These are phyloP conservation scores for Saturnispora gosingensis DNA, from an alignment of 805 yeast genomes.

Conservation along the genomic window DNA sequence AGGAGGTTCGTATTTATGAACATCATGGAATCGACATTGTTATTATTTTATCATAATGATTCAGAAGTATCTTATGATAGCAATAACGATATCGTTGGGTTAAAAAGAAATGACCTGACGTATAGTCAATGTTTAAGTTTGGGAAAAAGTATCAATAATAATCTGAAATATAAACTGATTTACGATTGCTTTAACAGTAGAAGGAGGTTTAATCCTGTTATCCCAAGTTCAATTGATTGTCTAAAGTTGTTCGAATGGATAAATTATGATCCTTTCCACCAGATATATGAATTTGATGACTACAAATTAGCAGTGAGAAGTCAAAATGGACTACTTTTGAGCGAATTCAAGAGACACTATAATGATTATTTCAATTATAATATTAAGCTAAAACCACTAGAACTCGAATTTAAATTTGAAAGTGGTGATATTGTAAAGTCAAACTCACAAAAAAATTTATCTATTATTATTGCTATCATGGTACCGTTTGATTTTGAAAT, in stretches of 20 bases:
- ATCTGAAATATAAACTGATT: neutral
- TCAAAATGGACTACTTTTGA: neutral
- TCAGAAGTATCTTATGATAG: neutral
- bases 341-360: neutral
- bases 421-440: conserved; percentile 3
- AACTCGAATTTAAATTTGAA: neutral
- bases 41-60: neutral
- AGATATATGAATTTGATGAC: neutral
- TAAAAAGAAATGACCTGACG: neutral
- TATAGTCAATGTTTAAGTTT: neutral
- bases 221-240: neutral
- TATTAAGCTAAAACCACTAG: neutral
- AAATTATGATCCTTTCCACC: neutral
- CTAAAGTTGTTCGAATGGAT: neutral
- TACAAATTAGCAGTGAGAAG: neutral
- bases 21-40: neutral
- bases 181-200: neutral
- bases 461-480: neutral
- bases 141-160: neutral
- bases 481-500: neutral
- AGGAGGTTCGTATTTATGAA: neutral
- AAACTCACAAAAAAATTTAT: neutral
- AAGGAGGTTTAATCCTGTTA: neutral
- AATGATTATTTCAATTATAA: neutral
- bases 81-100: neutral